Percentiles rank a stretch among this genome's conserved stretches.
Evolutionary conservation across 1,284 basidiomycete species (phyloP).

Genomic region (Sutorius eximius): DNA sequence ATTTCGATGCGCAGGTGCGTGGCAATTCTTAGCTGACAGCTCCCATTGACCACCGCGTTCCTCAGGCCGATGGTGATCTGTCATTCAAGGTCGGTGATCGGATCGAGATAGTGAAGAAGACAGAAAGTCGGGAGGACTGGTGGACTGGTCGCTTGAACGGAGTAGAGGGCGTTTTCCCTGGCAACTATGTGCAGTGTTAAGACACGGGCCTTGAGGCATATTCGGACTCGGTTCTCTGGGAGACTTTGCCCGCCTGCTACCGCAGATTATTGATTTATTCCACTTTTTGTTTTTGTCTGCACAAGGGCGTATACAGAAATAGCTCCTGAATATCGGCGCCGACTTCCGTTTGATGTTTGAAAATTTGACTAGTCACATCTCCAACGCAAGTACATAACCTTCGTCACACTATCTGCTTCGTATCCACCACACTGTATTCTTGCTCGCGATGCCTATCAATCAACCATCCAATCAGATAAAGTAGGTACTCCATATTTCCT

Average conservation of each 20-base stretch:
- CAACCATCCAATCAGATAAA: slow-evolving; percentile 90
- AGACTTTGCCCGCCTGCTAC: background rate
- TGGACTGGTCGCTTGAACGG: slow-evolving; percentile 94
- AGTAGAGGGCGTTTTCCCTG: slow-evolving; percentile 90
- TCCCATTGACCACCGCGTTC: background rate
- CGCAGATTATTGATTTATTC: background rate
- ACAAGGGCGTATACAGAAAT: slow-evolving; percentile 2
- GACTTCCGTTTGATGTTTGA: slow-evolving; percentile 2
- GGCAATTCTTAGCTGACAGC: background rate
- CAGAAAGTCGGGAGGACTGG: slow-evolving; percentile 90
- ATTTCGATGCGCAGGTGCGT: slow-evolving; percentile 82
- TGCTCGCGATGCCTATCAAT: slow-evolving; percentile 55
- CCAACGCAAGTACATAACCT: background rate
- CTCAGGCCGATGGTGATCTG: slow-evolving; percentile 88
- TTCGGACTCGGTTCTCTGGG: background rate
- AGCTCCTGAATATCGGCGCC: slow-evolving; percentile 20
- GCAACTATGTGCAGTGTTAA: slow-evolving; percentile 50
- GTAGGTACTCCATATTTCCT: slow-evolving; percentile 37
- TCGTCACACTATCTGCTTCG: background rate
- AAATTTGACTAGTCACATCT: background rate
- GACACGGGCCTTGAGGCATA: background rate
- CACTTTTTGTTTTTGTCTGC: background rate
- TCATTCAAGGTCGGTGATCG: slow-evolving; percentile 90
- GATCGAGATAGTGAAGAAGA: slow-evolving; percentile 90
- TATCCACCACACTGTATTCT: slow-evolving; percentile 1